Base-by-base conservation (phyloP, 371 early-diverging fungal genomes). In the Basidiobolus heterosporus region DNA sequence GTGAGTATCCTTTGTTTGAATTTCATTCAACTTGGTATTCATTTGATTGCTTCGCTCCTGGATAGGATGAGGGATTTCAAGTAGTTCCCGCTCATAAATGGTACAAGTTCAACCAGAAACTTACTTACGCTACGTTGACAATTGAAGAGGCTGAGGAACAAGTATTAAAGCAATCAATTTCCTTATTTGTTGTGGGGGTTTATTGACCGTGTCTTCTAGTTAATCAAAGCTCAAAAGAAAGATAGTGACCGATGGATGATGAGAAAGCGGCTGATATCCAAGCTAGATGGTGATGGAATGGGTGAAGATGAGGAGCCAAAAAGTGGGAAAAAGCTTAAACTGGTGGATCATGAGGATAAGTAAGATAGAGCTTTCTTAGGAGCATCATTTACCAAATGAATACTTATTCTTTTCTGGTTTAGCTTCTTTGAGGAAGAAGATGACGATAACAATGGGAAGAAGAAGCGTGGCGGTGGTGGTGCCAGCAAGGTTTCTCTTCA, bases 131-230 rank as follows among this genome's bases (percentile, higher is more conserved):
- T 14, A 84, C 85, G 0, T 62, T 93, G 23, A 79, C 91, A 0
- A 48, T 81, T 16, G 95, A 95, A 49, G 92, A 97, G 65, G 94
- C 91, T 1, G 96, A 96, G 57, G 89, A 81, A 51, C 76, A 78
- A 63, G 77, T 91, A 69, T 45, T 37, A 43, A 38, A 42, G 17
- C 17, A 11, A 42, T 13, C 18, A 5, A 11, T 42, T 20, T 42
- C 8, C 30, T 30, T 30, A 30, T 30, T 30, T 9, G 9, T 30
- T 9, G 30, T 5, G 30, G 9, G 3, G 30, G 9, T n/a, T 30
- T 30, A 30, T 30, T 30, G 30, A 30, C 30, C 9, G 9, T 30
- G 30, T 30, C 30, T 64, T 36, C 59, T 30, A 70, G 73, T 52
- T 70, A 57, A 44, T 62, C 69, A 47, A 74, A 77, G 55, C 69